phyloP scores from a whole-genome alignment of 257 asterid species.

The Parsonsia alboflavescens region DNA sequence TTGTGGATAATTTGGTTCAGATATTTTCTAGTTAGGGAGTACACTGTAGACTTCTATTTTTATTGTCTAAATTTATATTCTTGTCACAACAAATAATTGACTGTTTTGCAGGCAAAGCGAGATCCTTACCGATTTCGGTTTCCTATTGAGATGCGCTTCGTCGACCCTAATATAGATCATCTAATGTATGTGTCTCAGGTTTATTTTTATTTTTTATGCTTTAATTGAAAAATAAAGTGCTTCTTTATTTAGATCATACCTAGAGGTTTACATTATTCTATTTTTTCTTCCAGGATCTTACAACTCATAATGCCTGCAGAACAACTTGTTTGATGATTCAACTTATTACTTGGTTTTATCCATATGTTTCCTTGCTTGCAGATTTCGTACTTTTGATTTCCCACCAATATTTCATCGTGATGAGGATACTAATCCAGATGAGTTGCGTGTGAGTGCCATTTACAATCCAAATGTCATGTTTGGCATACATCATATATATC shows the following conservation, averaged over 20 bases:
- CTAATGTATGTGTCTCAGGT: conserved; percentile 51
- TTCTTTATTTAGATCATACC: background rate
- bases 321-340: background rate
- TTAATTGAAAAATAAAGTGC: background rate
- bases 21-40: background rate
- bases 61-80: background rate
- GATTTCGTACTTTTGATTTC: conserved; percentile 77
- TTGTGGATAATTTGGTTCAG: background rate
- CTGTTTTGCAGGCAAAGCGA: conserved; percentile 80
- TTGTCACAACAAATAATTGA: conserved; percentile 3
- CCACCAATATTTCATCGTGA: conserved; percentile 96
- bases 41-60: background rate
- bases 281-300: background rate
- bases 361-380: conserved; percentile 40
- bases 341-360: conserved; percentile 22
- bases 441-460: conserved; percentile 72
- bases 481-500: background rate
- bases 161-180: conserved; percentile 89
- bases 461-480: background rate
- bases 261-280: background rate
- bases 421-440: conserved; percentile 78
- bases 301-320: background rate
- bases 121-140: conserved; percentile 93
- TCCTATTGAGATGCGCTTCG: conserved; percentile 92
- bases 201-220: conserved; percentile 4